Conservation (phyloP, 2,329 filamentous ascomycete species). For the Trichoderma sp. region DNA sequence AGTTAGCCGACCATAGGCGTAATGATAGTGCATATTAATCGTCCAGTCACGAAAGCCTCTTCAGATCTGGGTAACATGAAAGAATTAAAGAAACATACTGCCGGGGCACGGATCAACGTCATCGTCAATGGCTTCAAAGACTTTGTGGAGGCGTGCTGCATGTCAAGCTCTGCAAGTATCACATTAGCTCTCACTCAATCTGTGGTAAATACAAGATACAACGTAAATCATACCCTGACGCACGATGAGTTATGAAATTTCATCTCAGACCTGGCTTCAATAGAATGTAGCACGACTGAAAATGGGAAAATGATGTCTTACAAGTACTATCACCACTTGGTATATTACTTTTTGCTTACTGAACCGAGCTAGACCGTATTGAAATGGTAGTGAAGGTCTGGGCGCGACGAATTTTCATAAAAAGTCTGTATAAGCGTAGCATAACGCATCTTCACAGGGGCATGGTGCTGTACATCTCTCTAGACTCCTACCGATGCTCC, state of each 20-base stretch:
- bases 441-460: neutral
- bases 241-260: neutral
- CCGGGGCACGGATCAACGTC: neutral
- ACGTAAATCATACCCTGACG: neutral
- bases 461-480: neutral
- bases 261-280: neutral
- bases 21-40: neutral
- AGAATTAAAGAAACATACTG: neutral
- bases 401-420: neutral
- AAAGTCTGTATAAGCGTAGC: neutral
- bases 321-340: neutral
- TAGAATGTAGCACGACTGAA: neutral
- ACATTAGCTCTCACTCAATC: neutral
- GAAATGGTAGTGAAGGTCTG: neutral
- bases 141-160: neutral
- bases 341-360: neutral
- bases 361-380: neutral
- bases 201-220: neutral
- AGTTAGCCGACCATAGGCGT: neutral
- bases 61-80: neutral
- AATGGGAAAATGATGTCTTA: neutral
- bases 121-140: neutral
- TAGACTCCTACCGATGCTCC: neutral
- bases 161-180: neutral
- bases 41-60: neutral